Evolutionary conservation across 75 land plant genomes (phyloP), one percentile per base, ranked within the genome.

Genomic region (Adiantum capillusveneris): DNA sequence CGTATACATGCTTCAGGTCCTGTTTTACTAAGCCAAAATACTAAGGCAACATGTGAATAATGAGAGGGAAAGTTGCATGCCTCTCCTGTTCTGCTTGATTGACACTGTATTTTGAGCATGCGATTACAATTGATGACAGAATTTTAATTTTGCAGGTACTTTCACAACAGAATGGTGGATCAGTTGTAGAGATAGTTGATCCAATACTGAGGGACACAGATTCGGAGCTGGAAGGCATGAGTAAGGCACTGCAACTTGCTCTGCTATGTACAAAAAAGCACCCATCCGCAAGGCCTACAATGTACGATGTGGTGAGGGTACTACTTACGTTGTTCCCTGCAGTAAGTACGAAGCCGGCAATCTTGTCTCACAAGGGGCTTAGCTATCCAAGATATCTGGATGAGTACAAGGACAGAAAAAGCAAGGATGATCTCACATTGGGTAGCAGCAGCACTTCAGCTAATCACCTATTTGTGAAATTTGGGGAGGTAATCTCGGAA

Each of bases 221-320:
- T 59, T 72, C 75, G 36, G 96, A 90, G 52, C 68, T 86, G 0
- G 80, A 75, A 24, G 75, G 56, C 2, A 81, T 94, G 12, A 86
- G 78, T 66, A 94, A 89, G 59, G 76, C 78, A 1, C 80, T 94
- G 57, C 96, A 88, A 73, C 84, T 94, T 3, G 98, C 98, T 12
- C 78, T 89, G 21, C 74, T 94, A 2, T 94, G 98, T 77, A 69
- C 91, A 22, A 85, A 89, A 70, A 79, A 70, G 52, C 83, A 79
- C 45, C 90, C 90, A 1, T 55, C 75, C 0, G 90, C 91, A 24
- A 60, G 96, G 44, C 98, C 98, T 0, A 83, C 96, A 9, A 94
- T 94, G 96, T 82, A 94, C 45, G 98, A 94, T 62, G 98, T 94
- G 13, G 68, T 77, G 0, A 90, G 86, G 7, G 98, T 94, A 1